Evolutionary conservation across 148 eudicot genomes (phyloP), one percentile per base, ranked within the genome.

Genomic region (Arbutus unedo): DNA sequence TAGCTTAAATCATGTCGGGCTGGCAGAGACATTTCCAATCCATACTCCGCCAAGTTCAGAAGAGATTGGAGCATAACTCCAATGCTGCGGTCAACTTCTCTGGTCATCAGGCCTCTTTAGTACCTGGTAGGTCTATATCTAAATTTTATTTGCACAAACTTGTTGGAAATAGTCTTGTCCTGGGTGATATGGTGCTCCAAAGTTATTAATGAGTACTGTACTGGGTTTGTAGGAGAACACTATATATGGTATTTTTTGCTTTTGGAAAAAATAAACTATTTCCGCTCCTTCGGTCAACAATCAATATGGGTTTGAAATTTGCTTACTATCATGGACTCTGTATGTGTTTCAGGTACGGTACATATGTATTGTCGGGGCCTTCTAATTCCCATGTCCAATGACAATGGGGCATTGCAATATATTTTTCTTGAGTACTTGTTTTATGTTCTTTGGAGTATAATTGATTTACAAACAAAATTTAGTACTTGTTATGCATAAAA

Each of bases 21-120:
- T 94, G 98, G 98, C 89, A 90, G 55, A 90, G 85, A 62, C 90
- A 94, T 81, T 82, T 93, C 79, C 89, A 87, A 50, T 86, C 84
- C 13, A 43, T 91, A 67, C 76, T 92, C 66, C 87, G 86, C 60
- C 91, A 84, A 81, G 83, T 87, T 77, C 89, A 92, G 56, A 93
- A 84, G 86, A 88, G 89, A 86, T 85, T 85, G 41, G 92, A 90
- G 47, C 89, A 74, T n/a, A 86, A 86, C 76, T 66, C 38, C 84
- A 81, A 19, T 81, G 83, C 86, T 79, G 23, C 83, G 18, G 81
- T 77, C 77, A 85, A 55, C 64, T 83, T 82, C 73, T 86, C 81
- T 31, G 44, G 54, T 57, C 76, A 68, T 83, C 90, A 83, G 55
- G 55, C 88, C 23, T 76, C 87, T 23, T 25, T 44, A 25, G 76